These are phyloP conservation scores for Eucalyptus melliodora DNA, from an alignment of 345 rosid genomes.

Conservation along the genomic window DNA sequence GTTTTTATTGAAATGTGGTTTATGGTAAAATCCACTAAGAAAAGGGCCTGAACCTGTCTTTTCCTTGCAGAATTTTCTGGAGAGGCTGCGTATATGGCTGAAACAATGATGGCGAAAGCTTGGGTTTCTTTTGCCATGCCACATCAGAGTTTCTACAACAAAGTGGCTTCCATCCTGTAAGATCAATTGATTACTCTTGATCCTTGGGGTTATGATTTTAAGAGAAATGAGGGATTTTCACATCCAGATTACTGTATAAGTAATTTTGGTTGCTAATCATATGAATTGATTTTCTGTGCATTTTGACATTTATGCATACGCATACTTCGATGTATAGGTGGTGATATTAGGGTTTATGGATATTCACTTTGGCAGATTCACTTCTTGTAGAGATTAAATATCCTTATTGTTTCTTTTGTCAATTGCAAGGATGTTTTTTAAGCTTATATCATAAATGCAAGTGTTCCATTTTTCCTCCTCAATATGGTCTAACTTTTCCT, in stretches of 20 bases:
- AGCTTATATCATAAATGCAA: background rate
- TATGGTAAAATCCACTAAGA: background rate
- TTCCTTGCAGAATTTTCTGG: constrained; percentile 45
- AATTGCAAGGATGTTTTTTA: background rate
- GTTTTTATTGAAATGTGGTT: background rate
- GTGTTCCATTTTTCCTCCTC: background rate
- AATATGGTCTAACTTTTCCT: background rate
- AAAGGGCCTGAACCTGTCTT: background rate
- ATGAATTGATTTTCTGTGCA: background rate
- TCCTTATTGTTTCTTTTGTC: background rate
- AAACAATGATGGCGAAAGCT: constrained; percentile 68
- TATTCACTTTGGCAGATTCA: background rate
- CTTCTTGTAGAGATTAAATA: background rate
- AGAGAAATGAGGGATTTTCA: background rate
- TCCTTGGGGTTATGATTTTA: background rate
- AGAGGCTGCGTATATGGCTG: constrained; percentile 74
- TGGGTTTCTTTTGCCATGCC: constrained; percentile 87
- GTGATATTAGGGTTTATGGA: background rate
- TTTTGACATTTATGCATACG: background rate
- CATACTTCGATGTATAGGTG: background rate
- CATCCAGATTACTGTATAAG: background rate
- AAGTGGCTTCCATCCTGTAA: constrained; percentile 81
- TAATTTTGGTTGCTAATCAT: background rate
- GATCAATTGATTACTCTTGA: background rate
- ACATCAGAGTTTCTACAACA: constrained; percentile 86